Evolutionary conservation across 805 yeast species (phyloP).

Genomic region (Kuraishia piskuri): DNA sequence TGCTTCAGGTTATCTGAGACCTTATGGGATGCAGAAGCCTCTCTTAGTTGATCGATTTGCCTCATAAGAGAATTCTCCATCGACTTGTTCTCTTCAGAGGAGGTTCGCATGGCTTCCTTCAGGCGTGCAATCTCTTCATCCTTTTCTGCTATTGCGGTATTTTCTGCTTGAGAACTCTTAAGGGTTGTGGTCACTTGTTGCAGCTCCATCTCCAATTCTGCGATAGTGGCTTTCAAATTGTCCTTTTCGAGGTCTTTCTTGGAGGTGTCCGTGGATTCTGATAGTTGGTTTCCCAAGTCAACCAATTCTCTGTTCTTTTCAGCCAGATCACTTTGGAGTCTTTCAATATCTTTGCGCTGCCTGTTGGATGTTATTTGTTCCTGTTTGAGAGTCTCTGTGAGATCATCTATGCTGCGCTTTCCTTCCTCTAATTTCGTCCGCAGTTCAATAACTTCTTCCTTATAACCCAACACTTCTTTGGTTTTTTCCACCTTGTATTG

Average conservation of each 20-base stretch:
- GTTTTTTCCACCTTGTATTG: constrained; percentile 3
- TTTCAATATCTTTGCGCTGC: background rate
- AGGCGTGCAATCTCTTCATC: background rate
- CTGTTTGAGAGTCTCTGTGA: constrained; percentile 1
- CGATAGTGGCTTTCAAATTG: constrained; percentile 7
- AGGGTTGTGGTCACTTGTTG: background rate
- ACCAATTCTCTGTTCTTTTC: background rate
- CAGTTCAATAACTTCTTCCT: background rate
- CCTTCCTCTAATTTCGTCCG: background rate
- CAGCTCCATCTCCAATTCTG: background rate
- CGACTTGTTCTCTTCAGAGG: background rate
- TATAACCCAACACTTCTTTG: background rate
- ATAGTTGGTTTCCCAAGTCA: constrained; percentile 1
- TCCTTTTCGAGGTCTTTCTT: constrained; percentile 3
- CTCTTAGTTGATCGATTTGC: background rate
- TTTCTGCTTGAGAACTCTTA: background rate
- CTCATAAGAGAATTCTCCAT: background rate
- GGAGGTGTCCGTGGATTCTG: background rate
- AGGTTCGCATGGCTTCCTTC: background rate
- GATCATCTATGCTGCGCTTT: background rate
- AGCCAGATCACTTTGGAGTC: background rate
- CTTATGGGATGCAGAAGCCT: background rate
- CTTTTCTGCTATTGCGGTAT: background rate
- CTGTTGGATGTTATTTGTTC: constrained; percentile 10
- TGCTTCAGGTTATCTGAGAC: background rate